Conservation (phyloP, 75 land plant species). For the Picea glauca region DNA sequence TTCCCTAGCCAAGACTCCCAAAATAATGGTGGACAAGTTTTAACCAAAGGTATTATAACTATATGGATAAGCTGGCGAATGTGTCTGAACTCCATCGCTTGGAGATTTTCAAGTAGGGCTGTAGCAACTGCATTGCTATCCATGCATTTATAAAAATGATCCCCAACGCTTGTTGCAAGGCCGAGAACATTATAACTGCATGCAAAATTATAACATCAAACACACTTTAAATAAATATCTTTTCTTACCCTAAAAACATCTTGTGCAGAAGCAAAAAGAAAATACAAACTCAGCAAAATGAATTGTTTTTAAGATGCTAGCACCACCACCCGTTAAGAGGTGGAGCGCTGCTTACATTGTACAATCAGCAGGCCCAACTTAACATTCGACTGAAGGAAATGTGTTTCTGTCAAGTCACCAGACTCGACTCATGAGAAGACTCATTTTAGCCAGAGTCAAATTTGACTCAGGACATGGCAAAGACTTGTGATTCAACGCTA, state of each 20-base stretch:
- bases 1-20: constrained; percentile 83
- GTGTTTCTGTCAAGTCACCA: no score
- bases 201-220: neutral
- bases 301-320: neutral
- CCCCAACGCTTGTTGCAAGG: constrained; percentile 68
- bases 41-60: constrained; percentile 75
- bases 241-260: neutral
- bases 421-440: no score
- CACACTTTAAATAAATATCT: neutral
- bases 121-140: constrained; percentile 41
- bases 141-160: constrained; percentile 56
- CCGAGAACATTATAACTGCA: constrained; percentile 92
- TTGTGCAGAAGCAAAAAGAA: neutral
- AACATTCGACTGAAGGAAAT: no score
- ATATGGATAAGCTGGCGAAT: constrained; percentile 79
- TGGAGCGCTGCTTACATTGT: no score
- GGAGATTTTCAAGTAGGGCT: constrained; percentile 72
- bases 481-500: no score
- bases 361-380: no score
- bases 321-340: no score
- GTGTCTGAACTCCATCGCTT: constrained; percentile 91
- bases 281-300: neutral
- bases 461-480: no score
- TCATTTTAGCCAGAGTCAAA: no score
- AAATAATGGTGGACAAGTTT: constrained; percentile 53